Percentiles rank a stretch among this genome's conserved stretches.
These are phyloP conservation scores for Delonix regia DNA, from an alignment of 306 rosid genomes.

Conservation along the genomic window DNA sequence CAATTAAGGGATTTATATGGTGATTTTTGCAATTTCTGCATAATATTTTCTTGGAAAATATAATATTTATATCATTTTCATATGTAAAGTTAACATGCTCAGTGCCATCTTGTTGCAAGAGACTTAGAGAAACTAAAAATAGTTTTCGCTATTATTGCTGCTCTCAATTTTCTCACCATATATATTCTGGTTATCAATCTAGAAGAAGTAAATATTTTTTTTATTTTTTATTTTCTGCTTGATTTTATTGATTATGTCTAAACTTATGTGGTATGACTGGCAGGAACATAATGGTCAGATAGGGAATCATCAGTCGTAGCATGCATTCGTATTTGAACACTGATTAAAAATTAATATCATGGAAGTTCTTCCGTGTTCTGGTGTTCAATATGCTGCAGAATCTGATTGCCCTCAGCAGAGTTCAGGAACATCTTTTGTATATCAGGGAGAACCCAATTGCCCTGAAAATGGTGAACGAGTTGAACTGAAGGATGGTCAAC, in stretches of 20 bases:
- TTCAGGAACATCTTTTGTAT: constrained; percentile 51
- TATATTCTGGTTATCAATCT: neutral
- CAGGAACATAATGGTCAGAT: constrained; percentile 48
- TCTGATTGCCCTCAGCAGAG: constrained; percentile 67
- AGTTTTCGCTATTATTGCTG: neutral
- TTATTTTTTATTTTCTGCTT: constrained; percentile 11
- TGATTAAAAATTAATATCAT: constrained; percentile 47
- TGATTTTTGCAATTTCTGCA: constrained; percentile 1
- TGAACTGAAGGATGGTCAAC: constrained; percentile 45
- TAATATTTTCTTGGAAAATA: neutral
- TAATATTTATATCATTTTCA: neutral
- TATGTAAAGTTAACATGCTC: neutral
- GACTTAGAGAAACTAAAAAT: neutral
- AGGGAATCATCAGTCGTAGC: constrained; percentile 36
- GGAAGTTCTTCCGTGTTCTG: constrained; percentile 92
- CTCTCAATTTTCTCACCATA: neutral
- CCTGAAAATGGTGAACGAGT: constrained; percentile 49
- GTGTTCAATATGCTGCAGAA: constrained; percentile 64
- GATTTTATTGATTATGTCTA: constrained; percentile 1
- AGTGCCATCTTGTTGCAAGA: constrained; percentile 6
- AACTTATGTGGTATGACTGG: constrained; percentile 19
- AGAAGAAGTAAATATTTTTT: neutral
- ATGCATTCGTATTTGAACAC: constrained; percentile 38
- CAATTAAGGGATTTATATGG: neutral
- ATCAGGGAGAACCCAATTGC: constrained; percentile 54